Evolutionary conservation across 2,329 filamentous ascomycete species (phyloP).

Genomic region (Xylogone sp.): DNA sequence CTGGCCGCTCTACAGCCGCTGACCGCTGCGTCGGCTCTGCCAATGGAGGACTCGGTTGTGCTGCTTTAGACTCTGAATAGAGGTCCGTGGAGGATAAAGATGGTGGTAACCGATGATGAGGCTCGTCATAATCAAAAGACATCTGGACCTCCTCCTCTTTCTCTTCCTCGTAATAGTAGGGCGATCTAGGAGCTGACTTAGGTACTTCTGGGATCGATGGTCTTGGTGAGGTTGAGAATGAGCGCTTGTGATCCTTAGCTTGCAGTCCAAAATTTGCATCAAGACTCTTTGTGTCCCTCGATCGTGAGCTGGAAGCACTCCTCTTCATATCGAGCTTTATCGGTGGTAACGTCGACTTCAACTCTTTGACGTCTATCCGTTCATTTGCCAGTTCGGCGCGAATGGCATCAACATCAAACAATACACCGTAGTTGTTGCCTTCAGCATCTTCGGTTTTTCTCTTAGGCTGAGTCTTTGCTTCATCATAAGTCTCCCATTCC

Average conservation of each 20-base stretch:
- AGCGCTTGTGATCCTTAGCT: constrained; percentile 18
- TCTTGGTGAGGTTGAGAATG: constrained; percentile 20
- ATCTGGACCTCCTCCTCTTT: constrained; percentile 56
- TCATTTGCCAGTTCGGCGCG: constrained; percentile 68
- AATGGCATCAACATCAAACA: constrained; percentile 96
- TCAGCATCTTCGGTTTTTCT: constrained; percentile 21
- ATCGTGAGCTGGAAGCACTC: constrained; percentile 8
- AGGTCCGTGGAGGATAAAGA: constrained; percentile 13
- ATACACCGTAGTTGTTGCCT: constrained; percentile 44
- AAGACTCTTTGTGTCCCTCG: constrained; percentile 46
- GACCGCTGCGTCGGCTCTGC: constrained; percentile 11
- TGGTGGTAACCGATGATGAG: constrained; percentile 16
- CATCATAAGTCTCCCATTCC: constrained; percentile 93
- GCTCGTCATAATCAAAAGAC: constrained; percentile 64
- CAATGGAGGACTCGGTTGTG: constrained; percentile 4
- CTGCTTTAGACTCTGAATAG: constrained; percentile 10
- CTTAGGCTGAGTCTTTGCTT: constrained; percentile 49
- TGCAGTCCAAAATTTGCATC: constrained; percentile 29
- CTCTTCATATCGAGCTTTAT: constrained; percentile 69
- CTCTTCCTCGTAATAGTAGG: constrained; percentile 19
- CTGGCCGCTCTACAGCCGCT: constrained; percentile 28
- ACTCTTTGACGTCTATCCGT: constrained; percentile 64
- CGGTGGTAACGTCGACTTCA: constrained; percentile 83
- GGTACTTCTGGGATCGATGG: constrained; percentile 18
- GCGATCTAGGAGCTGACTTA: constrained; percentile 6